A percentile compares a stretch with the other conserved stretches of the same genome.
Evolutionary conservation across 2,329 filamentous ascomycete species (phyloP).

Genomic region (Parasarocladium wereldwijsianum): DNA sequence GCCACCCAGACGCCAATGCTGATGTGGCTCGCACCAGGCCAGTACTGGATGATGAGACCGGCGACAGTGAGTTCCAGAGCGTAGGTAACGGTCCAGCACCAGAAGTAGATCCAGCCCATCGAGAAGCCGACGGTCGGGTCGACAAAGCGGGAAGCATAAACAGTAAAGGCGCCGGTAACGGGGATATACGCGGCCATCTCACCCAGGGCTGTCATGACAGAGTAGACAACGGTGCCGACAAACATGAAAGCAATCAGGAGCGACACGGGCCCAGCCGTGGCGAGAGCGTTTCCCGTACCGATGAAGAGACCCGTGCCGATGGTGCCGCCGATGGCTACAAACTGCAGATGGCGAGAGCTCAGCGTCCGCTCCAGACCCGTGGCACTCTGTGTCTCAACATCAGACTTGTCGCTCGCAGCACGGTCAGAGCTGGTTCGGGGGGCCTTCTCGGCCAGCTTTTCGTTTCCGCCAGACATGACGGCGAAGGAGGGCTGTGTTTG

Average conservation of each 20-base stretch:
- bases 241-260: conserved; percentile 55
- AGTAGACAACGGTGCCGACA: conserved; percentile 57
- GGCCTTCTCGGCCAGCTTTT: conserved; percentile 7
- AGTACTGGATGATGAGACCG: conserved; percentile 64
- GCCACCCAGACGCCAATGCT: conserved; percentile 59
- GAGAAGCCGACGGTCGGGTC: conserved; percentile 60
- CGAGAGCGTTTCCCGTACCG: conserved; percentile 47
- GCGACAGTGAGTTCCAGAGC: conserved; percentile 60
- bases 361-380: conserved; percentile 22
- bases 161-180: conserved; percentile 60
- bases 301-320: conserved; percentile 58
- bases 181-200: conserved; percentile 71
- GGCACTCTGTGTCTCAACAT: conserved; percentile 20
- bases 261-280: conserved; percentile 49
- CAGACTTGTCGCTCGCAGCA: conserved; percentile 7
- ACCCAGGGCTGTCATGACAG: conserved; percentile 54
- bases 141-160: conserved; percentile 62
- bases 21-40: conserved; percentile 35
- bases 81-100: conserved; percentile 59
- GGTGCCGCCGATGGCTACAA: conserved; percentile 40
- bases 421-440: conserved; percentile 5
- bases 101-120: conserved; percentile 78
- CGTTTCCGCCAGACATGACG: too few species aligned
- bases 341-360: conserved; percentile 27
- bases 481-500: too few species aligned